These are phyloP conservation scores for Fusarium piperis DNA, from an alignment of 2,329 filamentous ascomycete species.

Conservation along the genomic window DNA sequence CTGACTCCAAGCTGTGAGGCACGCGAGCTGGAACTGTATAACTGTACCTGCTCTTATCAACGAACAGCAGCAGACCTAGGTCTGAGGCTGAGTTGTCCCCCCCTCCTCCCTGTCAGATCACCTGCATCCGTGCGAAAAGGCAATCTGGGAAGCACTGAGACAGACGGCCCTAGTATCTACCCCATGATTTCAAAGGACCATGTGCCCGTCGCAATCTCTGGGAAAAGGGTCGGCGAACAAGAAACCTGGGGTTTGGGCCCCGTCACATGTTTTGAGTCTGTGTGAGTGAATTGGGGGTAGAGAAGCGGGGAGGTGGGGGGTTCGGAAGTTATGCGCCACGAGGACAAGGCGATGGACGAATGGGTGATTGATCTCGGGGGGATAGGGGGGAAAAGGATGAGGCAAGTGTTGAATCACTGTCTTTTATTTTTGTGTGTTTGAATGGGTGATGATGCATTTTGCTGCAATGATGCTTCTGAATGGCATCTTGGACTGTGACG, in stretches of 20 bases:
- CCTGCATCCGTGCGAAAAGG: constrained; percentile 18
- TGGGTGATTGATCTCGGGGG: neutral
- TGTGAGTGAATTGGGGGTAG: neutral
- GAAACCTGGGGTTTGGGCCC: constrained; percentile 3
- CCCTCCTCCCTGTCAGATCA: constrained; percentile 17
- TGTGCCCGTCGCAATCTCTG: constrained; percentile 21
- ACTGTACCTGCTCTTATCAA: neutral
- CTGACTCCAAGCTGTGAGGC: constrained; percentile 5
- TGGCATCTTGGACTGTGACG: too few relatives aligned
- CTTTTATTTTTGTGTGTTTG: neutral
- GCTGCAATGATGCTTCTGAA: neutral
- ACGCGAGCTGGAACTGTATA: neutral
- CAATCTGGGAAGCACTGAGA: constrained; percentile 20
- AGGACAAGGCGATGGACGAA: constrained; percentile 8
- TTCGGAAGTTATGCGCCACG: constrained; percentile 22
- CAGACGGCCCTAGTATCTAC: constrained; percentile 25
- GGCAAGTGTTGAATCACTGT: neutral
- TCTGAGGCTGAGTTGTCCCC: neutral
- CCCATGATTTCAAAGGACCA: constrained; percentile 32
- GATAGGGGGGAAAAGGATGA: neutral
- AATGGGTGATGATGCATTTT: neutral
- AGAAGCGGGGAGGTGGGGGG: neutral
- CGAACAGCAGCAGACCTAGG: neutral
- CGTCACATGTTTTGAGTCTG: constrained; percentile 13
- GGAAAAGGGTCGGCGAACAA: neutral